Conservation (phyloP, 2,329 filamentous ascomycete genomes). For the Ophiocordyceps camponoti-saundersi region DNA sequence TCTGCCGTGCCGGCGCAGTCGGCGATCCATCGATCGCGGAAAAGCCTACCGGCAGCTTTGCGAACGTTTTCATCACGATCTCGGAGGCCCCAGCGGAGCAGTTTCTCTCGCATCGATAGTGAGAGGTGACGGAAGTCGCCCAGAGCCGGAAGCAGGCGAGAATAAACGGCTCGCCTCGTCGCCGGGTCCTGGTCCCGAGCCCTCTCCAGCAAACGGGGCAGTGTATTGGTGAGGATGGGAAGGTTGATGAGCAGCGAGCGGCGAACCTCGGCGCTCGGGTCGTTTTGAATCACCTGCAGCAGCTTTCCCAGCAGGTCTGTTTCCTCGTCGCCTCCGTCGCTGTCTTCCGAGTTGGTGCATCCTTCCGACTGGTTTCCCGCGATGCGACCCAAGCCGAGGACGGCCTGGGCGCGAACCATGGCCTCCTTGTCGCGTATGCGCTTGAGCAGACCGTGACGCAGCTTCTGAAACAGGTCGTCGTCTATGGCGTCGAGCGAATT, state of each 20-base stretch:
- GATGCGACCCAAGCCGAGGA: constrained; percentile 72
- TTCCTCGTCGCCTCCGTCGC: constrained; percentile 40
- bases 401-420: constrained; percentile 80
- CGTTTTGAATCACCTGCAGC: constrained; percentile 78
- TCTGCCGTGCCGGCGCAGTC: constrained; percentile 62
- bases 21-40: constrained; percentile 94
- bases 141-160: constrained; percentile 67
- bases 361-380: constrained; percentile 63
- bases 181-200: constrained; percentile 76
- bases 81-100: constrained; percentile 83
- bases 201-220: constrained; percentile 78
- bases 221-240: constrained; percentile 65
- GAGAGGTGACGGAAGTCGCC: constrained; percentile 92
- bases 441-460: constrained; percentile 65
- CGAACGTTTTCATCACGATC: constrained; percentile 90
- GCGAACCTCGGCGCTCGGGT: constrained; percentile 84
- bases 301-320: constrained; percentile 67
- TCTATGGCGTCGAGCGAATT: constrained; percentile 87
- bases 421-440: constrained; percentile 88
- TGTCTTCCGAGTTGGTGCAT: constrained; percentile 51
- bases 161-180: constrained; percentile 74
- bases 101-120: constrained; percentile 84
- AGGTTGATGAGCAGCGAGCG: constrained; percentile 78
- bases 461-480: constrained; percentile 71
- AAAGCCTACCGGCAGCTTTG: constrained; percentile 77